These are phyloP conservation scores for Globisporangium uncinulatum DNA, from an alignment of 352 stramenopile species.

Conservation along the genomic window DNA sequence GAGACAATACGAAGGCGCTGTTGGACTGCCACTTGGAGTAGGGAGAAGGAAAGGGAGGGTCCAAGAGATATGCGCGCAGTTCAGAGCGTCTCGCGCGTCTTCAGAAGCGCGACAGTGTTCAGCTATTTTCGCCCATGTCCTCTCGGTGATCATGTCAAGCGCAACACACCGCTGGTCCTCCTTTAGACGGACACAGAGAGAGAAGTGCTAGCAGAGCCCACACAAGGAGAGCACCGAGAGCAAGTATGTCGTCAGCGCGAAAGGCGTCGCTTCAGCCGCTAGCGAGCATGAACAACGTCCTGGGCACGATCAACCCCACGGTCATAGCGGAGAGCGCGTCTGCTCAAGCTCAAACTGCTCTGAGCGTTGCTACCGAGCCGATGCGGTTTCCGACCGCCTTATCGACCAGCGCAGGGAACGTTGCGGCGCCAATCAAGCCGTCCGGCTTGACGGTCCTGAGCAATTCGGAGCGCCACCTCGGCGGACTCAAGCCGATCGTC, in stretches of 20 bases:
- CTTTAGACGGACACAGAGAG: background rate
- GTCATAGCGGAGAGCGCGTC: conserved; percentile 44
- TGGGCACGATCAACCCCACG: background rate
- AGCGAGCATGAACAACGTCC: background rate
- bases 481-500: conserved; percentile 50
- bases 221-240: background rate
- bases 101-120: too few species aligned
- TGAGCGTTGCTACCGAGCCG: background rate
- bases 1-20: conserved; percentile 70
- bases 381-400: background rate
- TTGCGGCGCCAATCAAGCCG: background rate
- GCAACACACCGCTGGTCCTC: too few species aligned
- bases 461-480: conserved; percentile 32
- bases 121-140: background rate
- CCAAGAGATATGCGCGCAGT: too few species aligned
- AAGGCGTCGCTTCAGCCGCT: conserved; percentile 4
- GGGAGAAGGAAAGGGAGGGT: background rate
- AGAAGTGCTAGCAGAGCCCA: too few species aligned
- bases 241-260: background rate
- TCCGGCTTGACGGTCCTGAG: background rate
- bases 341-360: conserved; percentile 18
- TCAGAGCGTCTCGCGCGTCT: too few species aligned
- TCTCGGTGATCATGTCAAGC: too few species aligned
- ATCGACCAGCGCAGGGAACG: background rate
- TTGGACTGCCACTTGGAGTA: conserved; percentile 55